Percentiles rank a stretch among this genome's conserved stretches.
Evolutionary conservation across 371 early-diverging fungal species (phyloP).

Genomic region (Mortierella sp.): DNA sequence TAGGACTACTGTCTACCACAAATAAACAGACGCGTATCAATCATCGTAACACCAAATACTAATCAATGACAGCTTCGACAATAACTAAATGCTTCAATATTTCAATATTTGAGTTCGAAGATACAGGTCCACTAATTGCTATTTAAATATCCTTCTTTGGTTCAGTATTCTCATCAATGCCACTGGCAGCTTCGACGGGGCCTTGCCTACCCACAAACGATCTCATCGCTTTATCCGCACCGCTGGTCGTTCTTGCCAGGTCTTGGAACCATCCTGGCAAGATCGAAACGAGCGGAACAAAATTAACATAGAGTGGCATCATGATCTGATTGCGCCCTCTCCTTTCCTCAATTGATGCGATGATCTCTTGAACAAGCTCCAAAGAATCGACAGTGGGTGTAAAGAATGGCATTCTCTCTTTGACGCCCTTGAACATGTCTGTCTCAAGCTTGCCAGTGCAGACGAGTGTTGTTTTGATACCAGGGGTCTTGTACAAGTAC

Average conservation of each 20-base stretch:
- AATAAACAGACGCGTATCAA: too few species aligned
- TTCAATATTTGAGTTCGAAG: too few species aligned
- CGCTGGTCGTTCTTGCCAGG: conserved; percentile 29
- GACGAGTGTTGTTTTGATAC: conserved; percentile 55
- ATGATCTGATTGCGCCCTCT: conserved; percentile 56
- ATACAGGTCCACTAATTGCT: neutral
- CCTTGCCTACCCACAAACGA: conserved; percentile 34
- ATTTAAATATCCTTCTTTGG: conserved; percentile 25
- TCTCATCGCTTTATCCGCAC: conserved; percentile 45
- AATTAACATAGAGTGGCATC: conserved; percentile 61
- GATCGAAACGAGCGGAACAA: conserved; percentile 57
- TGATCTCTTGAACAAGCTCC: conserved; percentile 59
- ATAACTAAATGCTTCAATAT: too few species aligned
- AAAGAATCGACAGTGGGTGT: conserved; percentile 60
- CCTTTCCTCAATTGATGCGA: conserved; percentile 56
- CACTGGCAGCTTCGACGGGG: neutral
- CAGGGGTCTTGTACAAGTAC: conserved; percentile 47
- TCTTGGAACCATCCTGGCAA: conserved; percentile 58
- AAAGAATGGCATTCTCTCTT: conserved; percentile 57
- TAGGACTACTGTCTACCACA: too few species aligned
- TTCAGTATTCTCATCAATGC: neutral
- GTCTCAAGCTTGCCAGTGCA: conserved; percentile 67
- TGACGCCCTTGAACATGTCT: conserved; percentile 67
- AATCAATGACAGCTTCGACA: too few species aligned
- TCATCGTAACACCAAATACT: too few species aligned